phyloP scores from a whole-genome alignment of 192 early-diverging fungal genomes.

The Chytriomyces sp. region DNA sequence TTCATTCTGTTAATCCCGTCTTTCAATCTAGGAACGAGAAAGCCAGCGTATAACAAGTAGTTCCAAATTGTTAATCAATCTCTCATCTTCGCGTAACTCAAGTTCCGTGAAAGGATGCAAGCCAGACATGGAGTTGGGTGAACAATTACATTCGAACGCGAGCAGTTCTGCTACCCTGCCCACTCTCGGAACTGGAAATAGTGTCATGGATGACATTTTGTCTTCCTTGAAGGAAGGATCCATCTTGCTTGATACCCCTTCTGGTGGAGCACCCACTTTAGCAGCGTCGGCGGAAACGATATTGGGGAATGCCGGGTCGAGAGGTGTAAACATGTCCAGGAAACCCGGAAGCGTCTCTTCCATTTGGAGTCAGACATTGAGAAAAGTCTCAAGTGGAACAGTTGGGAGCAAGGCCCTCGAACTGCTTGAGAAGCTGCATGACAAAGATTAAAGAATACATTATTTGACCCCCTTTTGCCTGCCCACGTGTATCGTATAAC shows the following conservation, averaged over 20 bases:
- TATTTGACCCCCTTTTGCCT: too few relatives aligned
- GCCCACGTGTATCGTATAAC: too few relatives aligned
- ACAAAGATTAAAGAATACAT: neutral
- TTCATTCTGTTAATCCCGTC: neutral
- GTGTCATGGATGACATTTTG: conserved; percentile 46
- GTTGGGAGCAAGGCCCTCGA: conserved; percentile 11
- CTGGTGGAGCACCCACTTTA: neutral
- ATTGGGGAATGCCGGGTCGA: neutral
- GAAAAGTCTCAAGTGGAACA: neutral
- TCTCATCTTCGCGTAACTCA: neutral
- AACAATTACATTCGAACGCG: too few relatives aligned
- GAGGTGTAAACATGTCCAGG: neutral
- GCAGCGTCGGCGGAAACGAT: neutral
- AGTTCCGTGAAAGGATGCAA: too few relatives aligned
- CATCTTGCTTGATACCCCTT: neutral
- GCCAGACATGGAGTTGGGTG: too few relatives aligned
- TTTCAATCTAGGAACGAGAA: conserved; percentile 36
- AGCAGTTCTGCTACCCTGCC: too few relatives aligned
- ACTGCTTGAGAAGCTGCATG: conserved; percentile 14
- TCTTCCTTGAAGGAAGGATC: conserved; percentile 45
- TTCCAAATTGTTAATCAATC: neutral
- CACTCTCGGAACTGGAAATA: neutral
- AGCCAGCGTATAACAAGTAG: conserved; percentile 25
- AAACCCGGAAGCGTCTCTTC: neutral
- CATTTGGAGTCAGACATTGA: neutral